These are phyloP conservation scores for Solanum hybrid DNA, from an alignment of 305 asterid genomes.

Conservation along the genomic window DNA sequence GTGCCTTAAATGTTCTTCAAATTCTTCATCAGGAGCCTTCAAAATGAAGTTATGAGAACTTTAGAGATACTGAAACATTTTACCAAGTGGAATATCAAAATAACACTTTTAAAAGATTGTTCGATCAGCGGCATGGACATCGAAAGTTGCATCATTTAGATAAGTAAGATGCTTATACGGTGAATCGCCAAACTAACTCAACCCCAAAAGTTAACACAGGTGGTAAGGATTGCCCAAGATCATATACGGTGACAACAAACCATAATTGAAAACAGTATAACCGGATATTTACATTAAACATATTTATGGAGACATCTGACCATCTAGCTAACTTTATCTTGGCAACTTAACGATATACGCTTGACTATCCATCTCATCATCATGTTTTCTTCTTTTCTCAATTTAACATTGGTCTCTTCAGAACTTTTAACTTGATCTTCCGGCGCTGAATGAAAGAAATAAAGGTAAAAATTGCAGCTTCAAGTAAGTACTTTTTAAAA, in stretches of 20 bases:
- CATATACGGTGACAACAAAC: not conserved
- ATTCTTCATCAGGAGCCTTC: constrained; percentile 96
- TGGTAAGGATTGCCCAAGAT: not conserved
- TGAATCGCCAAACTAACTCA: not conserved
- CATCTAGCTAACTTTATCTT: not conserved
- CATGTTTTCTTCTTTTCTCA: not conserved
- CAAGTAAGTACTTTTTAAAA: not conserved
- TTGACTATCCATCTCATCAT: not conserved
- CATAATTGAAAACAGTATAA: not conserved
- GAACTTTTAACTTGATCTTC: not conserved
- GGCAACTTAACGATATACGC: not conserved
- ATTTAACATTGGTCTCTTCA: not conserved
- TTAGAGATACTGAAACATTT: not conserved
- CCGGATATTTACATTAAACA: not conserved
- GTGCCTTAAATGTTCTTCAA: constrained; percentile 79
- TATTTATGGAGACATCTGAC: not conserved
- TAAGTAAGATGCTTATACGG: not conserved
- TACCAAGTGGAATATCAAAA: not conserved
- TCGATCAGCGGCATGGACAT: not conserved
- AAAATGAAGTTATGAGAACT: constrained; percentile 1
- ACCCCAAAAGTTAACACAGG: not conserved
- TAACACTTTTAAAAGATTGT: not conserved
- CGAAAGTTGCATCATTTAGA: not conserved
- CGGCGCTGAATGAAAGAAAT: not conserved
- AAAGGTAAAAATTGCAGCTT: not conserved